Evolutionary conservation across 345 rosid genomes (phyloP).

Genomic region (Eucalyptus curtisii): DNA sequence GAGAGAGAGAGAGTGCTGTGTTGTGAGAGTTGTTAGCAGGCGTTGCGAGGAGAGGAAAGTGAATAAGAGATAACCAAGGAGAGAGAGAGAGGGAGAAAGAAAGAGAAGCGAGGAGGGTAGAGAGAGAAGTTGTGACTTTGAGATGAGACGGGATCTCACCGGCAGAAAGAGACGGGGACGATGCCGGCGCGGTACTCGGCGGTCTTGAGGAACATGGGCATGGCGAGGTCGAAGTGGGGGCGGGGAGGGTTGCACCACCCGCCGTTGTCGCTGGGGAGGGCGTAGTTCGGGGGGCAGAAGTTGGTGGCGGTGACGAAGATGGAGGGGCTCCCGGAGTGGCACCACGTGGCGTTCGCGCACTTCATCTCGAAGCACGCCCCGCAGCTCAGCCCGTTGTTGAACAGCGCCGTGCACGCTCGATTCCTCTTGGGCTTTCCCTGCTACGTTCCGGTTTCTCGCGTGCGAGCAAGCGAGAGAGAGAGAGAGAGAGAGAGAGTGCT

Average conservation of each 20-base stretch:
- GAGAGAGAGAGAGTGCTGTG: too few species aligned
- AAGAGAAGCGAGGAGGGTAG: too few species aligned
- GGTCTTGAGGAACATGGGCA: slow-evolving; percentile 51
- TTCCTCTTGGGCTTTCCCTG: too few species aligned
- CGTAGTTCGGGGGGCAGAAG: slow-evolving; percentile 42
- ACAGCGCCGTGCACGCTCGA: slow-evolving; percentile 43
- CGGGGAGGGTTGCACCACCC: slow-evolving; percentile 62
- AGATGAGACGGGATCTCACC: slow-evolving; percentile 4
- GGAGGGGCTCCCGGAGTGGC: slow-evolving; percentile 30
- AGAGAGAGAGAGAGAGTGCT: not conserved
- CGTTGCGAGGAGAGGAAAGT: too few species aligned
- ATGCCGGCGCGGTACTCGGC: slow-evolving; percentile 50
- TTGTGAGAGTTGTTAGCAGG: too few species aligned
- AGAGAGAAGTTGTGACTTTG: too few species aligned
- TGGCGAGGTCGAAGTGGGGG: slow-evolving; percentile 41
- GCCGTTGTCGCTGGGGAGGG: slow-evolving; percentile 31
- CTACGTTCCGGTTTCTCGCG: too few species aligned
- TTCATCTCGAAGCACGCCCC: slow-evolving; percentile 48
- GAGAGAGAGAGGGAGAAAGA: too few species aligned
- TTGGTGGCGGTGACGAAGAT: slow-evolving; percentile 37
- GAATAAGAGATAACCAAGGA: too few species aligned
- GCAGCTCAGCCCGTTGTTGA: slow-evolving; percentile 35
- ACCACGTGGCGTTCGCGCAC: slow-evolving; percentile 27
- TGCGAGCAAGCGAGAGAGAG: too few species aligned
- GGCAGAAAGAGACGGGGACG: slow-evolving; percentile 33